phyloP scores from a whole-genome alignment of 495 filamentous ascomycete genomes.

The Aspergillus ostianus region DNA sequence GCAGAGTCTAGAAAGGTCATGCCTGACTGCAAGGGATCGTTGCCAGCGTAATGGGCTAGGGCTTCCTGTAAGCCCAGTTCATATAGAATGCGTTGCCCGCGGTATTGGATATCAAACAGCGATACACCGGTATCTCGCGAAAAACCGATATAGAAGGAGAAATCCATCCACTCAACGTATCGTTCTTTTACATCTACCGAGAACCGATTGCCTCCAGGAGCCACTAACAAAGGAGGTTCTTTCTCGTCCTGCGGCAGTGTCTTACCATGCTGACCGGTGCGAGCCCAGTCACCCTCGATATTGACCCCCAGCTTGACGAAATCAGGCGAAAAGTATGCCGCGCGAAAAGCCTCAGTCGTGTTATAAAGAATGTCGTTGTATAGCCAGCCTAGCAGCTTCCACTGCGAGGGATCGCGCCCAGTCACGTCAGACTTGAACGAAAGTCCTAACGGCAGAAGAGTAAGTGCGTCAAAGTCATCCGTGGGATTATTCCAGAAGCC shows the following conservation, averaged over 20 bases:
- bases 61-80: conserved; percentile 20
- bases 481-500: conserved; percentile 17
- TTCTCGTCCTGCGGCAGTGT: conserved; percentile 12
- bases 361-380: conserved; percentile 21
- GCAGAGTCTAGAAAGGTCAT: conserved; percentile 17
- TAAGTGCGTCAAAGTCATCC: conserved; percentile 12
- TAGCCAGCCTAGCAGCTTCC: conserved; percentile 18
- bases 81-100: conserved; percentile 18
- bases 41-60: conserved; percentile 18
- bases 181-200: conserved; percentile 15
- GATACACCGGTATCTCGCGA: conserved; percentile 17
- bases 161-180: conserved; percentile 21
- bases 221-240: conserved; percentile 15
- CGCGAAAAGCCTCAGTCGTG: conserved; percentile 18
- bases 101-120: conserved; percentile 19
- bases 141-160: conserved; percentile 20
- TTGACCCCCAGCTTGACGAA: conserved; percentile 17
- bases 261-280: conserved; percentile 14
- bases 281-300: conserved; percentile 19
- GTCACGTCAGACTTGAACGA: conserved; percentile 21
- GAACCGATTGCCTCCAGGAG: conserved; percentile 17
- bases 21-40: conserved; percentile 18
- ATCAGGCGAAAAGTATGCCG: conserved; percentile 18
- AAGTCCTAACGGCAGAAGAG: conserved; percentile 15
- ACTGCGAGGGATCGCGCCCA: conserved; percentile 19